Evolutionary conservation across 108 stramenopile genomes (phyloP).

Genomic region (Cyclotella atomus): DNA sequence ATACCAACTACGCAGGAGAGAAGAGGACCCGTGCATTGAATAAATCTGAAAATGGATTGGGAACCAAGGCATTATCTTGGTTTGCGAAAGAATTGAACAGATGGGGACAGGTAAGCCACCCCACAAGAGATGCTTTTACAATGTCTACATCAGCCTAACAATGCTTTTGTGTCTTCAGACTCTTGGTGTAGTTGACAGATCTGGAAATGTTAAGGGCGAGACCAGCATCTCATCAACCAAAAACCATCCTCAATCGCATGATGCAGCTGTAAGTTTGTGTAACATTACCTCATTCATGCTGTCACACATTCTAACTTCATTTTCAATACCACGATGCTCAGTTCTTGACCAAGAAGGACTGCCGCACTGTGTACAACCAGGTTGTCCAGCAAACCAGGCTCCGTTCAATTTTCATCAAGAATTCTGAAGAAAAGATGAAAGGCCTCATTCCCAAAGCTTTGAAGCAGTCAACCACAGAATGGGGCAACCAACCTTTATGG

Average conservation of each 20-base stretch:
- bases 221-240: slow-evolving; percentile 57
- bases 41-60: slow-evolving; percentile 70
- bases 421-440: slow-evolving; percentile 41
- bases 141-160: not conserved
- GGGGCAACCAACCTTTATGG: slow-evolving; percentile 73
- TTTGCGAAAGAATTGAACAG: slow-evolving; percentile 57
- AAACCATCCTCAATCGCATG: slow-evolving; percentile 50
- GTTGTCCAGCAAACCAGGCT: slow-evolving; percentile 71
- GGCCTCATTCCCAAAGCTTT: slow-evolving; percentile 50
- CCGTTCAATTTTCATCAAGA: slow-evolving; percentile 61
- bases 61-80: slow-evolving; percentile 71
- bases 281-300: not conserved
- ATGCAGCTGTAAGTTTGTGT: slow-evolving; percentile 45
- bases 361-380: slow-evolving; percentile 68
- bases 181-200: slow-evolving; percentile 59
- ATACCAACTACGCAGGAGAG: slow-evolving; percentile 46
- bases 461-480: slow-evolving; percentile 57
- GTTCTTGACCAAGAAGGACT: slow-evolving; percentile 62
- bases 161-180: slow-evolving; percentile 26
- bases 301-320: no score
- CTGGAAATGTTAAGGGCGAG: slow-evolving; percentile 51
- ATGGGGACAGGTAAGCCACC: slow-evolving; percentile 23
- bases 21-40: slow-evolving; percentile 47
- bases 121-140: not conserved
- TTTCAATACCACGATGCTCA: not conserved